Base-by-base conservation (phyloP, 192 early-diverging fungal species). In the Rhizophagus sp. region DNA sequence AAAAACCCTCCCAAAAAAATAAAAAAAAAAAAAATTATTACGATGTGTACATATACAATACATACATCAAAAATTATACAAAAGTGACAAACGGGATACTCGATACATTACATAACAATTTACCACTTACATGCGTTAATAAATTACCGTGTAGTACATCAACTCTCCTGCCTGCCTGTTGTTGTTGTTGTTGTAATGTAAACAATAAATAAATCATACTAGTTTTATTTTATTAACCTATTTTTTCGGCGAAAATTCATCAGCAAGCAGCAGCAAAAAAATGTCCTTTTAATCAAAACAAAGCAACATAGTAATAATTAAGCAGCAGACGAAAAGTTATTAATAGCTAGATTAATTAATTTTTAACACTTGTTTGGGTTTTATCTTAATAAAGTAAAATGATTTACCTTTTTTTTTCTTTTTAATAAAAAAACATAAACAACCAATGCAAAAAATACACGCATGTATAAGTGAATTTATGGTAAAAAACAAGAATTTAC, bases 91-190 rank as follows among this genome's bases (percentile, higher is more conserved):
- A 25, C 65, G 17, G 33, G 65, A 67, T 67, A 67, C 65, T 67
- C 65, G 24, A 24, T 67, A 67, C 65, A 67, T 67, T 67, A 67
- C 65, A 67, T 65, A 65, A 65, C 64, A 65, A 65, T 67, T 67
- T 67, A 67, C 65, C 65, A 33, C 65, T 67, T 67, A 67, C 65
- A 67, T 67, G 65, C 65, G 65, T 67, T 57, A 67, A 33, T 67
- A 67, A 67, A 67, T 67, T 67, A 67, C 65, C 30, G 17, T 67
- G 65, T 67, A 12, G 65, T 33, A 67, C 65, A 67, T 67, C 4
- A 33, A 33, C 17, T 33, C 25, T 33, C 64, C 22, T 62, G 17
- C n/a, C 17, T 62, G 15, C 24, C 4, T 47, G 44, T 12, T 47
- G 9, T 47, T 47, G 44, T 47, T 52, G 17, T 52, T 52, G 50